phyloP scores from a whole-genome alignment of 345 rosid genomes.

The Pelargonium nanum region DNA sequence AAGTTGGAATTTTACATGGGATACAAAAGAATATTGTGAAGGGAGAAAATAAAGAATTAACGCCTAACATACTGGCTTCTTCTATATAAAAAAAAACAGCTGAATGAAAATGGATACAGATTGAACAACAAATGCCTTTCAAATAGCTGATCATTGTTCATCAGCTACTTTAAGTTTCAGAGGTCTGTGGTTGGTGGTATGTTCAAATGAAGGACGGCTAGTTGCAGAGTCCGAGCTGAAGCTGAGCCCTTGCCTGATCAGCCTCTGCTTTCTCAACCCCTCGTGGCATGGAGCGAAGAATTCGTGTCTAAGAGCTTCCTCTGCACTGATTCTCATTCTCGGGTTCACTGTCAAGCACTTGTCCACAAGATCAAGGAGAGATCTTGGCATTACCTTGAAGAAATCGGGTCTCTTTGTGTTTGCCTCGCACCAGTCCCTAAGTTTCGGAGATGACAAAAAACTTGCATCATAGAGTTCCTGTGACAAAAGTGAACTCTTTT shows the following conservation, averaged over 20 bases:
- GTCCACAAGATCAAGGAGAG: conserved; percentile 72
- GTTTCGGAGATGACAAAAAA: conserved; percentile 29
- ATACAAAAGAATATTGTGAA: neutral
- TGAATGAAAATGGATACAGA: no score
- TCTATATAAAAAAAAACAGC: neutral
- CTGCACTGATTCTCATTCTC: conserved; percentile 65
- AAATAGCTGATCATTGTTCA: no score
- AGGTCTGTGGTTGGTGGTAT: no score
- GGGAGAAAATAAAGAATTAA: no score
- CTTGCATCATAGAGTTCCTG: conserved; percentile 58
- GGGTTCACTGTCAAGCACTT: conserved; percentile 83
- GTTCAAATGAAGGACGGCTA: conserved; percentile 10
- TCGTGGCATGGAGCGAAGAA: conserved; percentile 63
- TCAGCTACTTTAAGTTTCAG: no score
- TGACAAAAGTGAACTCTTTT: no score
- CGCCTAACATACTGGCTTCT: neutral
- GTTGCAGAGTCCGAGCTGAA: conserved; percentile 17
- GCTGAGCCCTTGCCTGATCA: conserved; percentile 21
- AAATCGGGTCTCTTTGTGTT: conserved; percentile 63
- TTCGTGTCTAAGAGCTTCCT: conserved; percentile 74
- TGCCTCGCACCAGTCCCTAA: conserved; percentile 55
- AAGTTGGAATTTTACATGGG: neutral
- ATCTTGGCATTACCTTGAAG: conserved; percentile 39
- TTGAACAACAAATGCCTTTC: no score
- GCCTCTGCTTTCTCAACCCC: conserved; percentile 39